Conservation (phyloP, 257 asterid species). For the Solanum pinnatisectum region DNA sequence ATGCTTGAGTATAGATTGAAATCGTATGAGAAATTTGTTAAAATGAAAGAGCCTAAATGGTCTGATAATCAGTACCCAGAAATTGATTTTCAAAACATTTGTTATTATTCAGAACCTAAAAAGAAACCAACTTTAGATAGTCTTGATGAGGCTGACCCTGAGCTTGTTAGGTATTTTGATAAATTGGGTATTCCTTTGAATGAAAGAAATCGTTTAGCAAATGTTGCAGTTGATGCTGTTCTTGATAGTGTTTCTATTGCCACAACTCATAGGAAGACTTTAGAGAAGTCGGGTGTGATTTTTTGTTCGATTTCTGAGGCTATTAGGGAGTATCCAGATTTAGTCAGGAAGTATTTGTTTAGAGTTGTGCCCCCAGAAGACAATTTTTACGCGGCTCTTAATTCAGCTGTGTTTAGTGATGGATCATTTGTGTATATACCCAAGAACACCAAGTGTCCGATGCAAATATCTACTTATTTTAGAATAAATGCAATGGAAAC, state of each 20-base stretch:
- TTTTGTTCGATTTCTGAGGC: conserved; percentile 97
- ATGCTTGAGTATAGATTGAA: conserved; percentile 79
- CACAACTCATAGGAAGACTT: conserved; percentile 77
- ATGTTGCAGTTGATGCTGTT: conserved; percentile 95
- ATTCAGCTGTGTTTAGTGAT: conserved; percentile 93
- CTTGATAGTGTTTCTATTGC: conserved; percentile 94
- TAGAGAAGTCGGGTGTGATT: conserved; percentile 80
- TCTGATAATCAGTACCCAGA: conserved; percentile 73
- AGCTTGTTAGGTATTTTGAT: conserved; percentile 70
- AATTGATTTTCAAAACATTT: conserved; percentile 61
- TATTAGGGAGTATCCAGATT: conserved; percentile 68
- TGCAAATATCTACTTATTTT: conserved; percentile 93
- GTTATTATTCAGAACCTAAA: conserved; percentile 88
- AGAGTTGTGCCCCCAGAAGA: conserved; percentile 89
- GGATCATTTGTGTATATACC: conserved; percentile 95
- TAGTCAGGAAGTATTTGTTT: conserved; percentile 64
- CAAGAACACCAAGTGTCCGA: conserved; percentile 75
- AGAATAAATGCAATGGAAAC: conserved; percentile 96
- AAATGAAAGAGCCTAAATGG: conserved; percentile 84
- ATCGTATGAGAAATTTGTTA: conserved; percentile 55
- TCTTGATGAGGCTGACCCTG: conserved; percentile 91
- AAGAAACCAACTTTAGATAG: conserved; percentile 76
- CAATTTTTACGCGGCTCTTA: conserved; percentile 73
- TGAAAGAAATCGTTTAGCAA: conserved; percentile 79
- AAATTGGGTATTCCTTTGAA: conserved; percentile 82